phyloP scores from a whole-genome alignment of 768 basidiomycete genomes.

The Hygrocybe coccinea region DNA sequence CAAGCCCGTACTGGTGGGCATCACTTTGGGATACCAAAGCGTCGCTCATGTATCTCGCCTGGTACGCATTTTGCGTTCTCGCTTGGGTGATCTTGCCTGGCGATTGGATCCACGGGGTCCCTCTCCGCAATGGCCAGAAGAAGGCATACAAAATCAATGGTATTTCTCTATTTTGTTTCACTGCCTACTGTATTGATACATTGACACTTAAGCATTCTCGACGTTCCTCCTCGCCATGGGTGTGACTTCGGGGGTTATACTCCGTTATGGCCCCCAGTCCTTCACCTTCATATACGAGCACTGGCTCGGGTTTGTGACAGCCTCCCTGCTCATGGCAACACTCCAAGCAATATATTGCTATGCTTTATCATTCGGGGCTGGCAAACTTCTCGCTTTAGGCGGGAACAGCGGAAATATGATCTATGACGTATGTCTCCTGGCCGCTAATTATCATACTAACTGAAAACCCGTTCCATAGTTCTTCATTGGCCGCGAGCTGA shows the following conservation, averaged over 20 bases:
- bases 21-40: constrained; percentile 82
- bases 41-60: constrained; percentile 67
- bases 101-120: constrained; percentile 64
- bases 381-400: constrained; percentile 80
- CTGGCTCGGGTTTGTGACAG: constrained; percentile 86
- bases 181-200: not conserved
- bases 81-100: constrained; percentile 79
- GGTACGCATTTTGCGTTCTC: constrained; percentile 85
- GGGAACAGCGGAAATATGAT: constrained; percentile 84
- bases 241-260: constrained; percentile 60
- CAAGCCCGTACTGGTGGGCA: constrained; percentile 58
- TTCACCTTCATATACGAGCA: constrained; percentile 91
- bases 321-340: constrained; percentile 72
- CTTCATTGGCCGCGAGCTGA: constrained; percentile 91
- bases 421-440: constrained; percentile 72
- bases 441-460: not conserved
- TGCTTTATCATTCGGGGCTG: constrained; percentile 58
- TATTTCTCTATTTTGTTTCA: constrained; percentile 28
- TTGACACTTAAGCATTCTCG: constrained; percentile 63
- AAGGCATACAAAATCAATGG: constrained; percentile 95
- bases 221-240: constrained; percentile 83
- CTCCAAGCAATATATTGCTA: constrained; percentile 73
- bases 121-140: constrained; percentile 68
- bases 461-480: constrained; percentile 45
- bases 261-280: constrained; percentile 67